These are phyloP conservation scores for Glycyrrhiza uralensis DNA, from an alignment of 306 rosid genomes.

Conservation along the genomic window DNA sequence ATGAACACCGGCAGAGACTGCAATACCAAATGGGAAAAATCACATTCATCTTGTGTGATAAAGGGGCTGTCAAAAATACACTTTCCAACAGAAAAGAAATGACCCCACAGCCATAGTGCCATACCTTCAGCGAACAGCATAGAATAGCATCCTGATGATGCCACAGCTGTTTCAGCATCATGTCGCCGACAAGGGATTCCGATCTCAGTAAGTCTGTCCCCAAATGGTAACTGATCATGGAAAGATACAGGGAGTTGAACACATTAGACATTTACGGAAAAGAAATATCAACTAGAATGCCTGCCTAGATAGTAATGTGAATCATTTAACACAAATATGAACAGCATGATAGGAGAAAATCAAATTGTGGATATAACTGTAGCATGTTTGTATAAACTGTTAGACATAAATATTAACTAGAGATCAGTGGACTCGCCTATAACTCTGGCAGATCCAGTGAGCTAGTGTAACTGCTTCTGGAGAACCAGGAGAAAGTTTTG, in stretches of 20 bases:
- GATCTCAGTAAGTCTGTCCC: conserved; percentile 67
- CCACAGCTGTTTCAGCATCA: conserved; percentile 75
- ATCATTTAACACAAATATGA: not conserved
- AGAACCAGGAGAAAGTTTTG: conserved; percentile 75
- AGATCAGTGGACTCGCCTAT: conserved; percentile 49
- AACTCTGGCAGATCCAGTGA: conserved; percentile 93
- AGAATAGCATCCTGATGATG: conserved; percentile 87
- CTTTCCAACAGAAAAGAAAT: no score
- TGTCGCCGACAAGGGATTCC: conserved; percentile 59
- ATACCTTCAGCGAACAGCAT: conserved; percentile 87
- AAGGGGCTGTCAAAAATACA: not conserved
- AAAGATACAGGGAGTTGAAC: not conserved
- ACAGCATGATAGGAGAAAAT: not conserved
- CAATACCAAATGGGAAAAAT: not conserved
- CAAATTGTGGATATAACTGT: not conserved
- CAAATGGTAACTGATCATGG: conserved; percentile 53
- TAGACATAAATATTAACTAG: not conserved
- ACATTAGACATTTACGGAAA: not conserved
- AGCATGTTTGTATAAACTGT: not conserved
- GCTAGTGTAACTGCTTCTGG: conserved; percentile 88
- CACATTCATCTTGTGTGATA: not conserved
- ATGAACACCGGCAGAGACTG: conserved; percentile 82
- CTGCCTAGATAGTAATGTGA: not conserved
- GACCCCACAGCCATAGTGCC: not conserved
- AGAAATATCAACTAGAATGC: not conserved